A percentile compares a stretch with the other conserved stretches of the same genome.
phyloP scores from a whole-genome alignment of 495 filamentous ascomycete genomes.

The Xylaria nigripes region DNA sequence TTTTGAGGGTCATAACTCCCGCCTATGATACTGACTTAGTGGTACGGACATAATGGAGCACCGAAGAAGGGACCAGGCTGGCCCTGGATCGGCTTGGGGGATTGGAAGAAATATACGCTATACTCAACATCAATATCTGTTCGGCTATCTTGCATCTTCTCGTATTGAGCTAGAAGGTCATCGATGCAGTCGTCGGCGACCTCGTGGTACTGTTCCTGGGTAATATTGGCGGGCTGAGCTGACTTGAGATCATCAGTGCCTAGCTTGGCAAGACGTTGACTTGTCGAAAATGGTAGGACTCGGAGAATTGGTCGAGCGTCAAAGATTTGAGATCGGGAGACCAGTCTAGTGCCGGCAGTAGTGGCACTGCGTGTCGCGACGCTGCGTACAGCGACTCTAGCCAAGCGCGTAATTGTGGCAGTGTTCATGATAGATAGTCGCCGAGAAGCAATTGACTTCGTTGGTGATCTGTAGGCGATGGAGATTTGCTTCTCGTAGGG shows the following conservation, averaged over 20 bases:
- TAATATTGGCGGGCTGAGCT: slow-evolving; percentile 25
- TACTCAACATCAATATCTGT: slow-evolving; percentile 61
- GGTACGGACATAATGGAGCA: not conserved
- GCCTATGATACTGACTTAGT: slow-evolving; percentile 42
- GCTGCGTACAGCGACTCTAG: slow-evolving; percentile 15
- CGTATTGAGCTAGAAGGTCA: slow-evolving; percentile 55
- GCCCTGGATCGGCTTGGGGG: slow-evolving; percentile 21
- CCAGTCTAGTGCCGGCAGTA: not conserved
- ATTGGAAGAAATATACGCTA: slow-evolving; percentile 37
- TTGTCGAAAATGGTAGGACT: slow-evolving; percentile 13
- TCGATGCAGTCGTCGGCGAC: slow-evolving; percentile 47
- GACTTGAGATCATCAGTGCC: slow-evolving; percentile 12
- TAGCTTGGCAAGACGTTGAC: slow-evolving; percentile 17
- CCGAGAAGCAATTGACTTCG: not conserved
- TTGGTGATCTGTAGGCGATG: not conserved
- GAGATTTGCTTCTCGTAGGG: no score
- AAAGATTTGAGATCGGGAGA: slow-evolving; percentile 6
- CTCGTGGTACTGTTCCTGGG: slow-evolving; percentile 36
- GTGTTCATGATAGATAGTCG: slow-evolving; percentile 21
- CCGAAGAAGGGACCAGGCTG: not conserved
- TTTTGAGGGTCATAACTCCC: slow-evolving; percentile 70
- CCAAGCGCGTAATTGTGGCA: slow-evolving; percentile 17
- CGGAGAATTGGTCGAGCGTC: not conserved
- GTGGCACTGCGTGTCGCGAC: slow-evolving; percentile 8
- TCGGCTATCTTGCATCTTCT: slow-evolving; percentile 53